phyloP scores from a whole-genome alignment of 2,329 filamentous ascomycete genomes.

The Beauveria brongniartii region DNA sequence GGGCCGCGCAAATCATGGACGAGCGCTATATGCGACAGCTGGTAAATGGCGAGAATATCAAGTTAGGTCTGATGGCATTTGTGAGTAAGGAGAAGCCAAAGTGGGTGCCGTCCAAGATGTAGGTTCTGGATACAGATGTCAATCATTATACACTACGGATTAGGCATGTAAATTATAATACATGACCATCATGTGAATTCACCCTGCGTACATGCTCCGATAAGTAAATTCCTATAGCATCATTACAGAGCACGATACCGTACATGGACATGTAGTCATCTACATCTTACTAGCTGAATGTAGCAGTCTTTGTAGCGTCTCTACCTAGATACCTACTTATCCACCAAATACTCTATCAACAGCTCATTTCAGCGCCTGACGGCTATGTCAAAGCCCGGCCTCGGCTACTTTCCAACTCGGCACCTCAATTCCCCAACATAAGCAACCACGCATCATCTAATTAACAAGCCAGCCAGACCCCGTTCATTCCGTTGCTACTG shows the following conservation, averaged over 20 bases:
- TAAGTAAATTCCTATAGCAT: not conserved
- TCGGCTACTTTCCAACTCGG: not conserved
- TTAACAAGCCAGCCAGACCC: not conserved
- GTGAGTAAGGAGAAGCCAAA: conserved; percentile 39
- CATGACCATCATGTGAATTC: not conserved
- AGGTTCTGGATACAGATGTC: not conserved
- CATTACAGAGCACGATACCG: not conserved
- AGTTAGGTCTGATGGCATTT: conserved; percentile 43
- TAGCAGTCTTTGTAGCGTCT: no score
- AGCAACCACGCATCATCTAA: no score
- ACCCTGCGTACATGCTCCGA: not conserved
- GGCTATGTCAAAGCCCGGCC: not conserved
- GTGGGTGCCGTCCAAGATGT: conserved; percentile 42
- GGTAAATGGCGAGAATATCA: conserved; percentile 37
- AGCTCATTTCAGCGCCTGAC: not conserved
- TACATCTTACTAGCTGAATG: no score
- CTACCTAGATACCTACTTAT: no score
- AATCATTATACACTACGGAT: no score
- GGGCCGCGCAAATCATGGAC: conserved; percentile 30
- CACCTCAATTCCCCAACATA: not conserved
- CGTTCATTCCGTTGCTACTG: no score
- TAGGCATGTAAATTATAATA: not conserved
- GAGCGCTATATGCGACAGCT: conserved; percentile 33
- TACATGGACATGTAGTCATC: no score
- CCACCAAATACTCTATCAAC: no score